phyloP scores from a whole-genome alignment of 202 grass and related monocot species.

The Elaeis oleifera region DNA sequence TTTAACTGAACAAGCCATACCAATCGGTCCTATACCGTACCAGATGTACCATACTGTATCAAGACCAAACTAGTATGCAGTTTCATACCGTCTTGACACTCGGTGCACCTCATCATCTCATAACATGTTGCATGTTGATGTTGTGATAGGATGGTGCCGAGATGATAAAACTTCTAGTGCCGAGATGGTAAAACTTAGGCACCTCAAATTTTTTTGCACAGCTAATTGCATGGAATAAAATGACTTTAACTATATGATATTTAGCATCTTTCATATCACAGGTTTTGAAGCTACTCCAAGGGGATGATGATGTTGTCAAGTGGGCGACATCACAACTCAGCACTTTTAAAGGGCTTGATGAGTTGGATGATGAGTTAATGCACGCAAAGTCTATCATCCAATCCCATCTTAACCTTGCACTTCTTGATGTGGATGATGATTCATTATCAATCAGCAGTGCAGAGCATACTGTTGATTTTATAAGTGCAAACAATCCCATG shows the following conservation, averaged over 20 bases:
- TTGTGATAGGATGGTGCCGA: too few species aligned
- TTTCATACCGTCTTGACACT: too few species aligned
- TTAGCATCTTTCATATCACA: conserved; percentile 4
- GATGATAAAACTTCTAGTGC: too few species aligned
- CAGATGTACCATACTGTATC: too few species aligned
- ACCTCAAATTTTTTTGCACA: neutral
- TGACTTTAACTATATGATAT: neutral
- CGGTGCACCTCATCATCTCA: too few species aligned
- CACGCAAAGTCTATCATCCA: conserved; percentile 44
- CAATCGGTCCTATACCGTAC: too few species aligned
- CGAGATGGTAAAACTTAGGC: too few species aligned
- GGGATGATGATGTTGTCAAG: conserved; percentile 46
- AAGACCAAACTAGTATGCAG: too few species aligned
- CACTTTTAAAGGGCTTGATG: conserved; percentile 22
- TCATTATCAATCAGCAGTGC: conserved; percentile 63
- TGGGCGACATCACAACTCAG: conserved; percentile 49
- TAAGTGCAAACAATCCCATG: conserved; percentile 34
- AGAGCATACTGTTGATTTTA: conserved; percentile 44
- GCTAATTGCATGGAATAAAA: neutral
- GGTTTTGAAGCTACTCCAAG: conserved; percentile 66
- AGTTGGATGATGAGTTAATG: conserved; percentile 41
- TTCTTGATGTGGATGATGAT: conserved; percentile 79
- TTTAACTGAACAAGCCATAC: too few species aligned
- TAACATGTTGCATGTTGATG: too few species aligned
- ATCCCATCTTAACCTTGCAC: conserved; percentile 69